These are phyloP conservation scores for Penicillium cataractarum DNA, from an alignment of 495 filamentous ascomycete genomes.

Conservation along the genomic window DNA sequence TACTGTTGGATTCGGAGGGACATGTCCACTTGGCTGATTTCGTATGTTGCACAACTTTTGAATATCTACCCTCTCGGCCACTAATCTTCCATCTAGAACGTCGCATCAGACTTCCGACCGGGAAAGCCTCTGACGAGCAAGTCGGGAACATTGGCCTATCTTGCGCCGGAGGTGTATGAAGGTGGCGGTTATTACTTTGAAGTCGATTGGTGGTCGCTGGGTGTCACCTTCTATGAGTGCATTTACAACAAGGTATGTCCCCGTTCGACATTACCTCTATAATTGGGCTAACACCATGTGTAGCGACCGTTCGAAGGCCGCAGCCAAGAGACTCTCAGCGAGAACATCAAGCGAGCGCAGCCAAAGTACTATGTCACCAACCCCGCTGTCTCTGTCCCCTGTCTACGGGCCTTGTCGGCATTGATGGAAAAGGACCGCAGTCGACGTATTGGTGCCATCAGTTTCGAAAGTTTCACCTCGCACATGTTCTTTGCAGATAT, in stretches of 20 bases:
- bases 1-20: slow-evolving; percentile 88
- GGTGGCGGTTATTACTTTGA: slow-evolving; percentile 83
- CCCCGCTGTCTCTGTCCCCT: slow-evolving; percentile 82
- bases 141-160: slow-evolving; percentile 93
- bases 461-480: slow-evolving; percentile 78
- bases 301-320: slow-evolving; percentile 91
- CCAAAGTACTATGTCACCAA: slow-evolving; percentile 88
- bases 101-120: slow-evolving; percentile 87
- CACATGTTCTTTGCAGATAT: slow-evolving; percentile 87
- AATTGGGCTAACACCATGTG: slow-evolving; percentile 31
- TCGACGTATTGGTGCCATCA: slow-evolving; percentile 76
- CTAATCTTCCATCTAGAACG: slow-evolving; percentile 68
- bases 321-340: slow-evolving; percentile 76
- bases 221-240: slow-evolving; percentile 97
- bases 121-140: slow-evolving; percentile 90
- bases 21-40: slow-evolving; percentile 99
- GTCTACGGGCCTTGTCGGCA: slow-evolving; percentile 81
- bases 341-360: slow-evolving; percentile 78
- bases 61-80: background rate
- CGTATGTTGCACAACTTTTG: slow-evolving; percentile 55
- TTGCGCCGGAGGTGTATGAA: slow-evolving; percentile 93
- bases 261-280: background rate
- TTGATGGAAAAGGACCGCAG: slow-evolving; percentile 79
- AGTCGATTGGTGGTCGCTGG: slow-evolving; percentile 98
- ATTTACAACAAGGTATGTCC: slow-evolving; percentile 92